Conservation (phyloP, 164 flowering plant species). For the Annona cherimola region DNA sequence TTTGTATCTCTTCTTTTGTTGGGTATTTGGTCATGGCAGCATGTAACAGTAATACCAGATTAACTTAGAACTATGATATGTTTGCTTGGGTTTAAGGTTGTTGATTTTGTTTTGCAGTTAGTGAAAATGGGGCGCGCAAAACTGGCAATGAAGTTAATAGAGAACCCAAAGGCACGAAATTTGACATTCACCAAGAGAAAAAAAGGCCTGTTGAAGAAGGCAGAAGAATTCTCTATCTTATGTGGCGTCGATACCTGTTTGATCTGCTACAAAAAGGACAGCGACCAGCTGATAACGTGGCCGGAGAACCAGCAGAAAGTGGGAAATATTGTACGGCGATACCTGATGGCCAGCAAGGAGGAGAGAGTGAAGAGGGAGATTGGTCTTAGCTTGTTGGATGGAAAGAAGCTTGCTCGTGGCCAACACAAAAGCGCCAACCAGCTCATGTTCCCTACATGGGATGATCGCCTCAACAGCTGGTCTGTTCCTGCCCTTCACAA, state of each 20-base stretch:
- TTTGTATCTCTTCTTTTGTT: no score
- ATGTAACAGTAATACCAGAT: no score
- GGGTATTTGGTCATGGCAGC: no score
- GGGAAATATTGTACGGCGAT: constrained; percentile 1
- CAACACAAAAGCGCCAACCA: neutral
- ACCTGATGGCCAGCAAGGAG: neutral
- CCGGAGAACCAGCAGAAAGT: constrained; percentile 4
- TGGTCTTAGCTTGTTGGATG: neutral
- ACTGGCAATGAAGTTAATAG: constrained; percentile 9
- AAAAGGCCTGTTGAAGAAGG: constrained; percentile 22
- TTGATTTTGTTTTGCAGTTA: neutral
- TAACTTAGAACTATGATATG: no score
- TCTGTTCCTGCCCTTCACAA: neutral
- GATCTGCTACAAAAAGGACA: constrained; percentile 10
- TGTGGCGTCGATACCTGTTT: constrained; percentile 23
- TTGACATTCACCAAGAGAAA: constrained; percentile 17
- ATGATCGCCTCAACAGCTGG: neutral
- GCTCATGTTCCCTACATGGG: neutral
- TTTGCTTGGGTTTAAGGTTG: no score
- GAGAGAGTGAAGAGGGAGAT: constrained; percentile 4
- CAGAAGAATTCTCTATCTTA: constrained; percentile 20
- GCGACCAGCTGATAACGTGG: neutral
- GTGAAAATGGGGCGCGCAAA: constrained; percentile 22
- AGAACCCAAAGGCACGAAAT: constrained; percentile 13
- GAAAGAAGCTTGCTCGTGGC: neutral